Base-by-base conservation (phyloP, 2,329 filamentous ascomycete genomes). In the Sporothrix protearum region DNA sequence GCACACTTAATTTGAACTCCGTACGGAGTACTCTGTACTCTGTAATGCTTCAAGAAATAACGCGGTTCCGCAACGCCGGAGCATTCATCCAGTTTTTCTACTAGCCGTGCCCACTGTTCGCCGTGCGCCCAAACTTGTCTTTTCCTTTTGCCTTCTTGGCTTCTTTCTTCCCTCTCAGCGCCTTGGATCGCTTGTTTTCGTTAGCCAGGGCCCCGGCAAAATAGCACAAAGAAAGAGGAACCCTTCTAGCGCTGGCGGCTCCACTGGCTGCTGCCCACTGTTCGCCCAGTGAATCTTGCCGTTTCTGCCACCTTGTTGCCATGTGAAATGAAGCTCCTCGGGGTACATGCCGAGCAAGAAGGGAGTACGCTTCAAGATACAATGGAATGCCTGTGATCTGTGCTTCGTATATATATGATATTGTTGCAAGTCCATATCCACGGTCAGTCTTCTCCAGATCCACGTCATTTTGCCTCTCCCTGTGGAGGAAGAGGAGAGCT, bases 121-220 rank as follows among this genome's bases (percentile, higher is more conserved):
- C 30, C 30, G 19, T n/a, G 2, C 19, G 6, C 8, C 16, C 19
- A 22, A 25, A 12, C 39, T 10, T 42, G 39, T 42, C 10, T 14
- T 14, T 42, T 12, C 3, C 53, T 9, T 33, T 33, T 22, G n/a
- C 16, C 4, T 57, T n/a, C 33, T 36, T 36, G 33, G 28, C 9
- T 19, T 1, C 16, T 36, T 33, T 36, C 30, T 39, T 61, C 14
- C 19, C 57, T 14, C 3, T 25, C 33, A 10, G 19, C 42, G 33
- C n/a, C 30, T 33, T 36, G n/a, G 28, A 12, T 45, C n/a, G 42
- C 22, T 6, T 14, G 12, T 57, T 55, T 57, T 64, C 59, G 33
- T 45, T 45, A 45, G 59, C 59, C 59, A 66, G 42, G 59, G 42
- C 63, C 59, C 39, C 42, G 42, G 63, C 16, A 25, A 66, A 66